Evolutionary conservation across 148 eudicot species (phyloP).

Genomic region (Rhododendron mucronatum): DNA sequence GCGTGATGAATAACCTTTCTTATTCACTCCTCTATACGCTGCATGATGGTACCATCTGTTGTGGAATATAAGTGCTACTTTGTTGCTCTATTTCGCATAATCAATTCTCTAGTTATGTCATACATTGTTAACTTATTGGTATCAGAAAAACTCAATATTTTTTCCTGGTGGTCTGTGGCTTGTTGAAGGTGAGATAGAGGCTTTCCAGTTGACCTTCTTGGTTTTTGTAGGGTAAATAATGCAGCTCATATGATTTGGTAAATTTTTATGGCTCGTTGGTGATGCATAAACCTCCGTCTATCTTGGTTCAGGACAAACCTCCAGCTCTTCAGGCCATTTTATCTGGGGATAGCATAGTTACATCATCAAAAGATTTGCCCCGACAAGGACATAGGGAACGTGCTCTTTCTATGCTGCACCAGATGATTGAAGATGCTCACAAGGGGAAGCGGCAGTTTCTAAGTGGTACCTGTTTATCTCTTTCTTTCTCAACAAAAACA

Average conservation of each 20-base stretch:
- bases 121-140: background rate
- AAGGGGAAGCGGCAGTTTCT: constrained; percentile 94
- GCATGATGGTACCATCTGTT: background rate
- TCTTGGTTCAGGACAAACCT: constrained; percentile 57
- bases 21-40: background rate
- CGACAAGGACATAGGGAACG: constrained; percentile 87
- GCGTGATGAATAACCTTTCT: background rate
- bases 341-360: constrained; percentile 55
- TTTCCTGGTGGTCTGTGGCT: background rate
- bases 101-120: background rate
- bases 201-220: background rate
- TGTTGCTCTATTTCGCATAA: background rate
- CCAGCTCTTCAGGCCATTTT: constrained; percentile 66
- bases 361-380: constrained; percentile 38
- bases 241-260: background rate
- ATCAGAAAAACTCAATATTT: background rate
- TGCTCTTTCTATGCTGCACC: constrained; percentile 88
- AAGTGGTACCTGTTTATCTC: constrained; percentile 48
- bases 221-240: background rate
- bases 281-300: constrained; percentile 6
- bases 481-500: background rate
- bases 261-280: background rate
- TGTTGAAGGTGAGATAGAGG: background rate
- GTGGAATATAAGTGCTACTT: background rate
- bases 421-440: constrained; percentile 99